Evolutionary conservation across 352 stramenopile species (phyloP), one percentile per base, ranked within the genome.

Genomic region (Detonula confervacea): DNA sequence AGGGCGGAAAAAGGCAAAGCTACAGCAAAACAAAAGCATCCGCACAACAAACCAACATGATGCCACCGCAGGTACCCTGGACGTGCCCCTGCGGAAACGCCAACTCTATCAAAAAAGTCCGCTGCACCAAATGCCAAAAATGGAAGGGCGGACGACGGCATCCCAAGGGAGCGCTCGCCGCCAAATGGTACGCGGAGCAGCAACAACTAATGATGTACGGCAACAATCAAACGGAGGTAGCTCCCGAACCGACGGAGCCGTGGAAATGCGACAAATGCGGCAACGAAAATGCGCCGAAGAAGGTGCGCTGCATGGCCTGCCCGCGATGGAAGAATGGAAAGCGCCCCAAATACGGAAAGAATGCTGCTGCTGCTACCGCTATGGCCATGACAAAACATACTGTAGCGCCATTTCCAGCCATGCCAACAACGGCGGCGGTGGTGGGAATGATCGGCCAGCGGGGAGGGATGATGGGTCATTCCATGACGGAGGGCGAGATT

Each of bases 231-330:
- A 42, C 35, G 35, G n/a, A n/a, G n/a, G n/a, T n/a, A n/a, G n/a
- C n/a, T n/a, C n/a, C n/a, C n/a, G n/a, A n/a, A n/a, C 35, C 29
- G 33, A 16, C 12, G 27, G 52, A 67, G 24, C 51, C 44, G 14
- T 75, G 66, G 66, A 18, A 22, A 39, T 75, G 66, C 39, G 66
- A 75, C 24, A 44, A n/a, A 29, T 75, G 66, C 30, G 66, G 52
- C 6, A 54, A 57, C 18, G 25, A n/a, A 2, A 75, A 66, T 42
- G 66, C 4, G 16, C 27, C 18, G 14, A 47, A 20, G 1, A 75
- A 75, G 57, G 54, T 66, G 8, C 47, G 66, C 18, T 75, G 66
- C 39, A 20, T 24, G 14, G 35, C 22, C 1, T 75, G 66, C 47
- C 54, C 51, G 4, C 51, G 66, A 14, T 75, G 66, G 66, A 75